Base-by-base conservation (phyloP, 2,329 filamentous ascomycete species). In the Ceratocystis lukuohia region DNA sequence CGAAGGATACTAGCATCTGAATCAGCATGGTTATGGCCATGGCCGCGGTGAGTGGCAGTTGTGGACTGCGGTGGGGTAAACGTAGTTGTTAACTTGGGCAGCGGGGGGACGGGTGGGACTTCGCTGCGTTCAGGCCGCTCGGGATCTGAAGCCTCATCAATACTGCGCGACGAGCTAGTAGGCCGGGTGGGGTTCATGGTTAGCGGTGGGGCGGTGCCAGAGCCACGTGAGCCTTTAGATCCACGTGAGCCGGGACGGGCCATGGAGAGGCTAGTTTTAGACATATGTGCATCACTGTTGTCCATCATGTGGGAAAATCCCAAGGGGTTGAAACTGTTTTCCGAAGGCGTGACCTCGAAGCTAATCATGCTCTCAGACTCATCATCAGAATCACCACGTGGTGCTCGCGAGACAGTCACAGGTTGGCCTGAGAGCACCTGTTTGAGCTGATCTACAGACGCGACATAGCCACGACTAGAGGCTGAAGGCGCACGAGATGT, bases 341-440 rank as follows among this genome's bases (percentile, higher is more conserved):
- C 87, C 5, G 85, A 88, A n/a, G 83, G 79, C 57, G 82, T 82
- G 70, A 83, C 80, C 66, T 89, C 86, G 69, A 86, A 88, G 76
- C 85, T 88, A 69, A 87, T 81, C 78, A 90, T 82, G 73, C 86
- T 89, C 65, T 90, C 87, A 71, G 80, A 84, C 41, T 48, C 62
- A 67, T 82, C 83, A 64, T 81, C 79, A 22, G 79, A 77, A 37
- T 75, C 76, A 3, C 70, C 70, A 7, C 63, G 50, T 8, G 74
- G 74, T 1, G 76, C 76, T 30, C 75, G 73, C 63, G 75, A 72
- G 3, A 74, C 72, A 46, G 74, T 74, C 2, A 72, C 73, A 41
- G 76, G 70, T 53, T 82, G 80, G 44, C 84, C 84, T 0, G 80
- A 80, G 17, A 87, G 75, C 20, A 84, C 81, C 73, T 80, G 81